phyloP scores from a whole-genome alignment of 1,284 basidiomycete genomes.

The Cystobasidium pallidum region DNA sequence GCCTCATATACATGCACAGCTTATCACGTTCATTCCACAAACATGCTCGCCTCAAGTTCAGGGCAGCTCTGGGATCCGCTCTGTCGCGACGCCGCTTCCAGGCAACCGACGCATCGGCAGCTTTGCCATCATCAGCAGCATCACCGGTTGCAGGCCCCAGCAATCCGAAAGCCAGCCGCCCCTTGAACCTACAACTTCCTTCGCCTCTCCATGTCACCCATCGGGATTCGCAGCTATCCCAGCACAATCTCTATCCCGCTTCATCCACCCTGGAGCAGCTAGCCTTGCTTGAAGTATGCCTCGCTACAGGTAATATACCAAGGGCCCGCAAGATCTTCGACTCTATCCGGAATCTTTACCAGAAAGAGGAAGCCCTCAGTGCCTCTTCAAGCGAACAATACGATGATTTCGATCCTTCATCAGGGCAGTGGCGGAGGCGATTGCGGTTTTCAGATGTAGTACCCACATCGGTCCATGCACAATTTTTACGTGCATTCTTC shows the following conservation, averaged over 20 bases:
- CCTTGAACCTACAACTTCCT: background rate
- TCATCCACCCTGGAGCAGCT: conserved; percentile 61
- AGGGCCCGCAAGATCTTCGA: conserved; percentile 51
- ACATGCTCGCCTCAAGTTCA: conserved; percentile 21
- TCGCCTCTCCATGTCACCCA: background rate
- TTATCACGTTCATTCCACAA: conserved; percentile 6
- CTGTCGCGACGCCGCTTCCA: background rate
- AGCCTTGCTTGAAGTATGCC: conserved; percentile 75
- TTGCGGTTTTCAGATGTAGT: conserved; percentile 42
- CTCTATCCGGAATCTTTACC: conserved; percentile 46
- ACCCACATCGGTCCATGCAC: conserved; percentile 49
- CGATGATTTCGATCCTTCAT: conserved; percentile 22
- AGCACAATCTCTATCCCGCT: conserved; percentile 40
- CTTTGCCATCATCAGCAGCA: background rate
- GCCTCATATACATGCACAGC: background rate
- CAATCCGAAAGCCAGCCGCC: background rate
- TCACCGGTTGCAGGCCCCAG: conserved; percentile 9
- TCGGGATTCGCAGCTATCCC: conserved; percentile 2
- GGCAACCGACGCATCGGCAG: conserved; percentile 10
- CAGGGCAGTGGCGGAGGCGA: conserved; percentile 23
- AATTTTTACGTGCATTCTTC: conserved; percentile 51
- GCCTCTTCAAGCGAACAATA: conserved; percentile 12
- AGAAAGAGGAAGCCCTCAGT: background rate
- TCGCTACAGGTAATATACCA: conserved; percentile 69
- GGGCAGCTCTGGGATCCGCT: background rate